Base-by-base conservation (phyloP, 345 rosid species). In the Eucalyptus cloeziana region DNA sequence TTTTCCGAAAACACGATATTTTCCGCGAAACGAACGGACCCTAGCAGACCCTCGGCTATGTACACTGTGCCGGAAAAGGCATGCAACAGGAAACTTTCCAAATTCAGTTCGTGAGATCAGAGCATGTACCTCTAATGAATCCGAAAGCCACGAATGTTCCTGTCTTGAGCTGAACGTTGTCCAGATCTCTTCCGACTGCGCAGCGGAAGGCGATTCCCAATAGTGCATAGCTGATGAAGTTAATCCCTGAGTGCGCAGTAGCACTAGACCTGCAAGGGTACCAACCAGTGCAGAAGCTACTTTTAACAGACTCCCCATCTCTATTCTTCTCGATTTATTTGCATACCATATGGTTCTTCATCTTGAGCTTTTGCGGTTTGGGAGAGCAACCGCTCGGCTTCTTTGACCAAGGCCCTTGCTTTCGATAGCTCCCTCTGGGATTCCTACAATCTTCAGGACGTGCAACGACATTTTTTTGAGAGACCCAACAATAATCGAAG, bases 131-230 rank as follows among this genome's bases (percentile, higher is more conserved):
- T 95, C 96, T 95, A 30, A 95, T 96, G 64, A 96, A 91, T 51
- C 94, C 96, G 52, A 97, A 97, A 90, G 99, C 97, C 3, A 94
- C 97, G 60, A 89, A 90, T 16, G 96, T 94, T 86, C 99, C 99
- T 1, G 96, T 90, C 89, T 97, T 96, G 3, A 96, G 95, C 88
- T 95, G 97, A 88, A 91, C 60, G 87, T 96, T 90, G 88, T 95
- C 96, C 92, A 96, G 88, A 89, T 97, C 96, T 90, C 96, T 91
- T 93, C 99, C 91, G 13, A 97, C 92, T 47, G 94, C 91, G 86
- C 96, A 96, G 81, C 99, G 93, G 86, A 93, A 96, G 45, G 97
- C 95, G 79, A 96, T 95, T 24, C 97, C 97, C n/a, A 95, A 97
- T 88, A 97, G 91, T 31, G 97, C 96, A 88, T 96, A 96, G 96